Evolutionary conservation across 345 rosid species (phyloP), one percentile per base, ranked within the genome.

Genomic region (Gossypium thurberi): DNA sequence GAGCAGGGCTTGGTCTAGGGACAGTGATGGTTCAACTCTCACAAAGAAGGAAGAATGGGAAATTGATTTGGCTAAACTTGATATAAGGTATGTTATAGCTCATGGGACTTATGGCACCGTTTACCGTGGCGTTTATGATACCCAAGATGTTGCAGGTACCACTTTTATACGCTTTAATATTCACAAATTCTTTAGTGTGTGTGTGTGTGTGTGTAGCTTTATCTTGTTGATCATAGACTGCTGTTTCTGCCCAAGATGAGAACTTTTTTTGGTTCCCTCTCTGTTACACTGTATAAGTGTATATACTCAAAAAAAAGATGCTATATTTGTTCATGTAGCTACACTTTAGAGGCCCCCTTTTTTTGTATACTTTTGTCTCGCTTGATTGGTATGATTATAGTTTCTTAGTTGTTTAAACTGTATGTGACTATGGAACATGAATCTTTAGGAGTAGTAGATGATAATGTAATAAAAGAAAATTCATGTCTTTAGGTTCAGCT

Each of bases 1-100:
- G 74, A 84, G 89, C 82, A 79, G 76, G 82, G 91, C 84, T 77
- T 90, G 91, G 88, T 87, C 96, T 9, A 81, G 76, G 61, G 87
- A 80, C 14, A 65, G 60, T 6, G 86, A 79, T 42, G 53, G 33
- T 43, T 77, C 76, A 51, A 40, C 78, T 10, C 14, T 18, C 11
- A 76, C 75, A 68, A 82, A 87, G 61, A 86, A 74, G 70, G 96
- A 92, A 78, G 94, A 87, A 43, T 95, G 97, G 97, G 97, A 91
- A 73, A 89, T 91, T 55, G 92, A 91, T 74, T 80, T 87, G 75
- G 82, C 90, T 25, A 87, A 87, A 60, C 84, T 89, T 71, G 91
- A 89, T 17, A 77, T 91, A 46, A 89, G 78, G 70, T 81, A 84
- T 63, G 94, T 81, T 78, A 71, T 91, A 50, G 94, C 94, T 42